These are phyloP conservation scores for Rhizopus sp. DNA, from an alignment of 371 early-diverging fungal species.

Conservation along the genomic window DNA sequence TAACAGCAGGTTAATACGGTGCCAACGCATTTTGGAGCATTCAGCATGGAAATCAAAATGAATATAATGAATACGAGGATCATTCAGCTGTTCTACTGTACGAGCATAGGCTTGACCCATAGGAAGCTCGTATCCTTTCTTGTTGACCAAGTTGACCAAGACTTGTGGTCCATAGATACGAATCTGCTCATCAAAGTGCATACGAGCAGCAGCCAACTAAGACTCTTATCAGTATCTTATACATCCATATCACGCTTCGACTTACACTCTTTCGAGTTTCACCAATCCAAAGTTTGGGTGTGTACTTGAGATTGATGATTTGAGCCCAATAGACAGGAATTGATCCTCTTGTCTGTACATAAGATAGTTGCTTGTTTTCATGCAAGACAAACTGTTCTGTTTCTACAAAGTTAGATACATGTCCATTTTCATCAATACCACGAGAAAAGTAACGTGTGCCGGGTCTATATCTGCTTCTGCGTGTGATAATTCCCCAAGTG, in stretches of 20 bases:
- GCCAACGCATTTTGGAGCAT: constrained; percentile 91
- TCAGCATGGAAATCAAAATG: constrained; percentile 98
- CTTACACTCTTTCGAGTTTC: constrained; percentile 69
- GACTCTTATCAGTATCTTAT: neutral
- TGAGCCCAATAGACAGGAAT: constrained; percentile 98
- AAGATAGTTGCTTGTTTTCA: constrained; percentile 60
- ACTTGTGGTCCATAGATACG: constrained; percentile 78
- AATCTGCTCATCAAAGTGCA: constrained; percentile 76
- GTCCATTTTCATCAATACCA: constrained; percentile 92
- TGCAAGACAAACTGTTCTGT: constrained; percentile 92
- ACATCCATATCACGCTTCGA: constrained; percentile 1
- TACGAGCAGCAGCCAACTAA: constrained; percentile 49
- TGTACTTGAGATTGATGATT: constrained; percentile 87
- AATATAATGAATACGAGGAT: constrained; percentile 69
- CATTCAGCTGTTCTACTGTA: constrained; percentile 59
- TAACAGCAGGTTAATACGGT: constrained; percentile 74
- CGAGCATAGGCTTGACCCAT: constrained; percentile 83
- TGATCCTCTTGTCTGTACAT: constrained; percentile 96
- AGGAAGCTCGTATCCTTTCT: constrained; percentile 83
- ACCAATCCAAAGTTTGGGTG: constrained; percentile 82
- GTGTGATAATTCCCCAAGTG: constrained; percentile 79
- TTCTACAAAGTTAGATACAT: constrained; percentile 98
- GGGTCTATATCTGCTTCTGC: constrained; percentile 77
- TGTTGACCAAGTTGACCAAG: constrained; percentile 90
- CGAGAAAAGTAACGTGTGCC: constrained; percentile 94